Evolutionary conservation across 345 rosid species (phyloP).

Genomic region (Hibiscus syriacus): DNA sequence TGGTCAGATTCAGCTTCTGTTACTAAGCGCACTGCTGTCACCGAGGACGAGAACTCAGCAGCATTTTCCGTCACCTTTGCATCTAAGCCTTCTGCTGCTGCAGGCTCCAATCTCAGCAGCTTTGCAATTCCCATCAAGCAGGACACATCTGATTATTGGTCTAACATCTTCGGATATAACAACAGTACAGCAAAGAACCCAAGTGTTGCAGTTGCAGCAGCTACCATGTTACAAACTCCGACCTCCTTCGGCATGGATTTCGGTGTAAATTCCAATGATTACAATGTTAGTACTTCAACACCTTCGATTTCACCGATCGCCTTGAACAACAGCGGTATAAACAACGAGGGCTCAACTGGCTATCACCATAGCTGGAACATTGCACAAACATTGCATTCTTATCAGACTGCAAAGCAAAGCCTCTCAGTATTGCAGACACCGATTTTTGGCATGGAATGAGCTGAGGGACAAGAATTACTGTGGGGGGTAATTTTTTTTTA

Average conservation of each 20-base stretch:
- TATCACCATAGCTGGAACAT: conserved; percentile 37
- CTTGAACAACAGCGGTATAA: conserved; percentile 21
- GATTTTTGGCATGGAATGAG: conserved; percentile 86
- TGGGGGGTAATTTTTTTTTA: conserved; percentile 20
- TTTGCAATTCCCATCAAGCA: conserved; percentile 59
- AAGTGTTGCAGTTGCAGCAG: conserved; percentile 2
- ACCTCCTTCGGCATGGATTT: conserved; percentile 26
- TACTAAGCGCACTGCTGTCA: conserved; percentile 41
- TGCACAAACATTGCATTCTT: conserved; percentile 43
- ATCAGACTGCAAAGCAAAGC: conserved; percentile 55
- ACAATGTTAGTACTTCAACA: conserved; percentile 21
- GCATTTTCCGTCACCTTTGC: conserved; percentile 41
- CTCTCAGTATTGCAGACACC: conserved; percentile 75
- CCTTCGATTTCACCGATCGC: conserved; percentile 31
- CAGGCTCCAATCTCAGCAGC: conserved; percentile 30
- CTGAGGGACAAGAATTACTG: not conserved
- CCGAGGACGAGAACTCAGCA: too few relatives aligned
- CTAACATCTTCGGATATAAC: conserved; percentile 41
- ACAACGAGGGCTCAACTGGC: conserved; percentile 26
- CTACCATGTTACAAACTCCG: conserved; percentile 15
- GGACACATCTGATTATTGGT: conserved; percentile 65
- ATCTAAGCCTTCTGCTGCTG: conserved; percentile 14
- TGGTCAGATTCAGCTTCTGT: conserved; percentile 36
- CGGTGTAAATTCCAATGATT: conserved; percentile 16
- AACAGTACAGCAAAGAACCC: conserved; percentile 17